Percentiles rank a stretch among this genome's conserved stretches.
Conservation (phyloP, 257 asterid species). For the Echium plantagineum region DNA sequence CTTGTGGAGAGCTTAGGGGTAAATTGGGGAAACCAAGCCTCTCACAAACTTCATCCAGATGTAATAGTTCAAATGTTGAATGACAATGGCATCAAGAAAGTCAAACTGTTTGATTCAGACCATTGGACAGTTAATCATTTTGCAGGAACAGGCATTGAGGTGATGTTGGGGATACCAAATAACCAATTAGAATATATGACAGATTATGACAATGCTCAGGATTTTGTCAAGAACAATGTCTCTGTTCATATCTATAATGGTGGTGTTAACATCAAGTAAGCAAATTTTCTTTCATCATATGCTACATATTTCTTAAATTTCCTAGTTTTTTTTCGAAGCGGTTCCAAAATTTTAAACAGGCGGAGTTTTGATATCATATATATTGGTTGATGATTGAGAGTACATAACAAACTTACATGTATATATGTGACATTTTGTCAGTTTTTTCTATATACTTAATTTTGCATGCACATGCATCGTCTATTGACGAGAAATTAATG, state of each 20-base stretch:
- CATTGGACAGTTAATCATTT: conserved; percentile 41
- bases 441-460: too few species aligned
- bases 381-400: too few species aligned
- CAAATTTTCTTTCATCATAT: too few species aligned
- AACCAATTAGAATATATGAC: conserved; percentile 24
- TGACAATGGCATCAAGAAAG: not conserved
- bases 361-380: too few species aligned
- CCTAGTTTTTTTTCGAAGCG: too few species aligned
- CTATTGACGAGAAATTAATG: too few species aligned
- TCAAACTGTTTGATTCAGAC: not conserved
- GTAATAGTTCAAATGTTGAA: not conserved
- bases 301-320: too few species aligned
- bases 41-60: not conserved
- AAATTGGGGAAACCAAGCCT: not conserved
- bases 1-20: not conserved
- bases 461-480: too few species aligned
- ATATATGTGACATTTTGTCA: too few species aligned
- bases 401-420: too few species aligned
- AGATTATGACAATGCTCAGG: conserved; percentile 35
- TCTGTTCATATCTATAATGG: conserved; percentile 34
- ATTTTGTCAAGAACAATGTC: conserved; percentile 56
- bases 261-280: conserved; percentile 62
- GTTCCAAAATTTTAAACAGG: too few species aligned
- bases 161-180: conserved; percentile 80
- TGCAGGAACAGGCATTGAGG: conserved; percentile 62